phyloP scores from a whole-genome alignment of 768 basidiomycete genomes.

The Naganishia randhawae region DNA sequence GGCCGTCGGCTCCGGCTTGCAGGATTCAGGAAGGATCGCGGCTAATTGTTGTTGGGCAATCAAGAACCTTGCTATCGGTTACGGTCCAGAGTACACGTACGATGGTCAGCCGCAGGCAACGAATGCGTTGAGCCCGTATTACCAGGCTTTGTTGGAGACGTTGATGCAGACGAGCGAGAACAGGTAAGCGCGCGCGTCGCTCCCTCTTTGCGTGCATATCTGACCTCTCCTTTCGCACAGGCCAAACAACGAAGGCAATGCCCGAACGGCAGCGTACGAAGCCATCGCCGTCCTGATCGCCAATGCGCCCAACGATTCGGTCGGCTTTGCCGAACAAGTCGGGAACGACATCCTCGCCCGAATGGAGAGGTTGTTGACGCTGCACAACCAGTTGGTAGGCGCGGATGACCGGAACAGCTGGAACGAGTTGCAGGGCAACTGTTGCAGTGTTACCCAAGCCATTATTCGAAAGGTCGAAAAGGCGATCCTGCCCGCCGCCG shows the following conservation, averaged over 20 bases:
- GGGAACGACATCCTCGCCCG: constrained; percentile 75
- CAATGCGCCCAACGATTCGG: constrained; percentile 72
- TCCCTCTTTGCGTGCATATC: neutral
- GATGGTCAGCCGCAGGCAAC: constrained; percentile 61
- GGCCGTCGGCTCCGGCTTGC: constrained; percentile 74
- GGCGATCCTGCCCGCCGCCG: constrained; percentile 80
- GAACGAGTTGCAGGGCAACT: constrained; percentile 95
- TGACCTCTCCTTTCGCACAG: constrained; percentile 41
- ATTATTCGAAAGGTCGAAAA: constrained; percentile 77
- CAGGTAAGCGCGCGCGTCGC: constrained; percentile 15
- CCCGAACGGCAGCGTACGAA: constrained; percentile 91
- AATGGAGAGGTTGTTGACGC: constrained; percentile 78
- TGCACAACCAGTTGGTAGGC: constrained; percentile 91
- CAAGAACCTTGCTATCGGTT: constrained; percentile 82
- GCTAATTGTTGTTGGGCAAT: constrained; percentile 94
- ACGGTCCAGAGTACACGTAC: constrained; percentile 56
- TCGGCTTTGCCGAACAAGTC: constrained; percentile 76
- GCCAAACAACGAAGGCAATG: constrained; percentile 81
- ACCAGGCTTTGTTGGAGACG: constrained; percentile 77
- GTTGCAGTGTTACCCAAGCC: constrained; percentile 84
- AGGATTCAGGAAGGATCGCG: constrained; percentile 76
- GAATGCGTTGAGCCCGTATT: constrained; percentile 79
- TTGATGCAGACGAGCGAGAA: constrained; percentile 56
- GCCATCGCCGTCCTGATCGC: constrained; percentile 83
- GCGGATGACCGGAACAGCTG: constrained; percentile 96